Evolutionary conservation across 306 rosid genomes (phyloP), one percentile per base, ranked within the genome.

Genomic region (Trifolium dubium): DNA sequence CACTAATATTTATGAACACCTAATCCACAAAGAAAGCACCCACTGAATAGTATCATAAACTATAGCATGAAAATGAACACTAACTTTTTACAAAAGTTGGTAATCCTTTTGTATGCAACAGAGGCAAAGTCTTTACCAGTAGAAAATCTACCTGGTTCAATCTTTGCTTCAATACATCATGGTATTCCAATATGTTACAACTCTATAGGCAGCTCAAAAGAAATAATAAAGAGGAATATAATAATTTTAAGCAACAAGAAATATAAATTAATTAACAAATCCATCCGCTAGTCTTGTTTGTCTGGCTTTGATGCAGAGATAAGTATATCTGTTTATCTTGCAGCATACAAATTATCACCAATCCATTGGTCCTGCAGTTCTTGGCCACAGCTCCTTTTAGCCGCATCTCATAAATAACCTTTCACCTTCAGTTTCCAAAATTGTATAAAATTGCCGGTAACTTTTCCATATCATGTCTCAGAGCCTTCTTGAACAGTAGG

Each of bases 401-500:
- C 18, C 49, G 62, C 72, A 28, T 63, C 79, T 73, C 67, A 60
- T 47, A n/a, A 69, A 77, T 54, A 39, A 72, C 64, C 64, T 59
- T 82, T 63, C 81, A 73, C 44, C 31, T 77, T 28, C 71, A 71
- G 49, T 28, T 49, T 72, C 70, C 83, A 79, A 82, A 77, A 78
- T 30, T 64, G 85, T 77, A 72, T 46, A 9, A 64, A 34, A 71
- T 69, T 69, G 15, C 39, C 11, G 1, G 54, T 8, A 1, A 66
- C 53, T 73, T 6, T 64, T 12, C 40, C 46, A 47, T 74, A 71
- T 89, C 69, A 83, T 12, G 88, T 77, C 92, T 86, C 96, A 3
- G 84, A 71, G 32, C 83, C 96, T 86, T 91, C 98, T 73, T 91
- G 74, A 63, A 94, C 97, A 34, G 91, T 87, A 40, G 92, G 87